These are phyloP conservation scores for Batkoa obscura DNA, from an alignment of 371 early-diverging fungal genomes.

Conservation along the genomic window DNA sequence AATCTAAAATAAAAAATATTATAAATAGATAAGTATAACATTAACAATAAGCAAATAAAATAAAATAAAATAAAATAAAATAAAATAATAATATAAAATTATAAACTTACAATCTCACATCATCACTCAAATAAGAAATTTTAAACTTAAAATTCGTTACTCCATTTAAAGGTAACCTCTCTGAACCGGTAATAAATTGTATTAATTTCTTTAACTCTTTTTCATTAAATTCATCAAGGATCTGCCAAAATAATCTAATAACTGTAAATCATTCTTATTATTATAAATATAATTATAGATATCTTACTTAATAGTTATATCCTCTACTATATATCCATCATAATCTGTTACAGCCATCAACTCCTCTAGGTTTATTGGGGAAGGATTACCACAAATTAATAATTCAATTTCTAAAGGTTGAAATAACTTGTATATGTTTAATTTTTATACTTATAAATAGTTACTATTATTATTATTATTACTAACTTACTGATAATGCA, in stretches of 20 bases:
- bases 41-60: no score
- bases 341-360: conserved; percentile 68
- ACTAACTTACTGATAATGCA: conserved; percentile 52
- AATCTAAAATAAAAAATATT: no score
- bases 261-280: no score
- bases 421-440: conserved; percentile 61
- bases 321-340: conserved; percentile 74
- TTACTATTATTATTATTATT: no score
- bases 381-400: conserved; percentile 74
- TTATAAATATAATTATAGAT: no score
- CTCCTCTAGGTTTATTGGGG: conserved; percentile 69
- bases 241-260: conserved; percentile 78
- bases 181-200: conserved; percentile 94
- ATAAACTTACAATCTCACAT: no score
- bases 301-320: no score
- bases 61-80: no score
- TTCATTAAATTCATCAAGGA: conserved; percentile 58
- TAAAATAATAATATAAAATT: no score
- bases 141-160: conserved; percentile 78
- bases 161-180: conserved; percentile 91
- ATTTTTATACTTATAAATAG: no score
- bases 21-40: no score
- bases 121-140: no score
- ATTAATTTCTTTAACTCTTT: conserved; percentile 81
- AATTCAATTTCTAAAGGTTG: conserved; percentile 87